Conservation (phyloP, 2,329 filamentous ascomycete species). For the Colletotrichum endophyticum region DNA sequence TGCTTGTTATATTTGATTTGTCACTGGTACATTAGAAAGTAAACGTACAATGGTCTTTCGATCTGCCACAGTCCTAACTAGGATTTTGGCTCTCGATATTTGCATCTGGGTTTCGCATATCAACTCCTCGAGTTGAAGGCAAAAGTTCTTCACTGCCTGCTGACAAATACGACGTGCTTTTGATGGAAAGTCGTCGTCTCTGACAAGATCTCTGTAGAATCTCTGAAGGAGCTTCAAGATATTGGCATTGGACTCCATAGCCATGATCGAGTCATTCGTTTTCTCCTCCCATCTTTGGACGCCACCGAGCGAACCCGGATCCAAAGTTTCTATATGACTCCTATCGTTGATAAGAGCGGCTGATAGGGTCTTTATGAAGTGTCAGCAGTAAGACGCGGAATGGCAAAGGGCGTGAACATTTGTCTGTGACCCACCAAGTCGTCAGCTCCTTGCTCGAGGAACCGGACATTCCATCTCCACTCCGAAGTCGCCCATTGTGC, state of each 20-base stretch:
- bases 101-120: conserved; percentile 2
- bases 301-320: too few relatives aligned
- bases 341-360: too few relatives aligned
- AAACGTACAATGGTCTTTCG: not conserved
- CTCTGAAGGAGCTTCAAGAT: conserved; percentile 22
- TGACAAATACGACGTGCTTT: not conserved
- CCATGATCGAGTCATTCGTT: too few relatives aligned
- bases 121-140: not conserved
- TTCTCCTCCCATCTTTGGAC: too few relatives aligned
- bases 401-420: too few relatives aligned
- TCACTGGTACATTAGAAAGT: not conserved
- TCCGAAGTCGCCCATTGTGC: conserved; percentile 20
- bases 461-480: conserved; percentile 25
- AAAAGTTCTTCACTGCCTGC: not conserved
- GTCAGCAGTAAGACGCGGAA: too few relatives aligned
- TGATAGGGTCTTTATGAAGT: too few relatives aligned
- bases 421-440: too few relatives aligned
- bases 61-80: not conserved
- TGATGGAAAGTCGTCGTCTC: conserved; percentile 25
- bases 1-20: too few relatives aligned
- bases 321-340: too few relatives aligned
- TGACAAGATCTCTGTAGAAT: conserved; percentile 38
- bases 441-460: conserved; percentile 7
- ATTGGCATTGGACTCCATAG: too few relatives aligned
- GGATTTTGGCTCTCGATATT: not conserved